Evolutionary conservation across 129 eudicot genomes (phyloP).

Genomic region (Chrysanthemum lavandulifolium): DNA sequence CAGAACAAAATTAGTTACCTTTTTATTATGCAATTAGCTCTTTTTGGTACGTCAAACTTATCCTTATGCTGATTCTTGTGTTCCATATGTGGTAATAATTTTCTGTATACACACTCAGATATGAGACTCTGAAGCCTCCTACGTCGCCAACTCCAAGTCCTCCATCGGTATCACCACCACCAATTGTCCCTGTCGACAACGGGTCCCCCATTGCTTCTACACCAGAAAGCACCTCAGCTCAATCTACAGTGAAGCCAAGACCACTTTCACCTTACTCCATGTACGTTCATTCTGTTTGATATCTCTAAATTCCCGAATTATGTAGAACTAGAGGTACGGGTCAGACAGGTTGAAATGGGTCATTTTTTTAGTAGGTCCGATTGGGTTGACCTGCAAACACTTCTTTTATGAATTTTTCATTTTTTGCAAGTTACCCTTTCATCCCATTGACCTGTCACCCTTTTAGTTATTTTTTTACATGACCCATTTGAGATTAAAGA

Average conservation of each 20-base stretch:
- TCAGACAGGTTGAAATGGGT: no score
- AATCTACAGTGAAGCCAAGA: conserved; percentile 36
- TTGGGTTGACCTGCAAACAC: no score
- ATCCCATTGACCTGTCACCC: no score
- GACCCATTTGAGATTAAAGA: not conserved
- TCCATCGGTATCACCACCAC: conserved; percentile 39
- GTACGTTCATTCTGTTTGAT: conserved; percentile 33
- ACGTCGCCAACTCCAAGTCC: conserved; percentile 67
- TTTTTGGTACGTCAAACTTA: not conserved
- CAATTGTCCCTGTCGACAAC: conserved; percentile 24
- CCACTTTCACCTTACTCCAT: conserved; percentile 74
- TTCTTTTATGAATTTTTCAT: no score
- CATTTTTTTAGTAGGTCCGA: no score
- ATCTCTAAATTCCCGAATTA: not conserved
- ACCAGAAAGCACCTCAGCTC: conserved; percentile 27
- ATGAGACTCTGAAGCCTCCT: conserved; percentile 69
- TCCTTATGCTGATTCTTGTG: not conserved
- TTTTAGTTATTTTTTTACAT: not conserved
- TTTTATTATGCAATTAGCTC: no score
- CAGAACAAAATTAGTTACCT: no score
- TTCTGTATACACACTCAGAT: conserved; percentile 28
- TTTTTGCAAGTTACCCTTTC: no score
- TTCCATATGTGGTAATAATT: not conserved
- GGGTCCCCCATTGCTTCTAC: conserved; percentile 40
- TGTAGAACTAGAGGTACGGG: not conserved